Evolutionary conservation across 139 green algal genomes (phyloP), one percentile per base, ranked within the genome.

Genomic region (Chlamydomonas sp.): DNA sequence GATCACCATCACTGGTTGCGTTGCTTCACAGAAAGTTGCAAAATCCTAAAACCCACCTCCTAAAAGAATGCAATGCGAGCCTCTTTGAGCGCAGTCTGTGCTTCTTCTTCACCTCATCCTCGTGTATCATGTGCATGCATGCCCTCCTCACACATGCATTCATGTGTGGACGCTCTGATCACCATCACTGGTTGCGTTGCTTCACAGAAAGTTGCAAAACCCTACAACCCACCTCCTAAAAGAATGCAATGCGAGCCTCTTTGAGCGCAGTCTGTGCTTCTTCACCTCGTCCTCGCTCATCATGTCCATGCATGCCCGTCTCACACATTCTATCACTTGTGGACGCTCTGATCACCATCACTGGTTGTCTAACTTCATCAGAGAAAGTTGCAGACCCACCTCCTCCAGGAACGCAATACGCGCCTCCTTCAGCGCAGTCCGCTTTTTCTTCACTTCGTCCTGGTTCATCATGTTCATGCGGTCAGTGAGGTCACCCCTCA

Each of bases 401-500:
- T 81, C 75, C 47, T 82, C 76, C 43, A 82, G 62, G 58, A 82
- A 82, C 1, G 76, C 76, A 47, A 78, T 75, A 6, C 76, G 61
- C 3, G 68, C 76, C 71, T 82, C 76, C 63, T 82, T 82, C 33
- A 86, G 72, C 35, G 72, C 73, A 20, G 59, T 72, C 22, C 74
- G 68, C 35, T 78, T 77, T 39, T 72, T 67, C 76, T 81, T 83
- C 3, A 78, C 71, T 39, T 76, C 72, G 62, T 82, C 76, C 65
- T 77, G 69, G 34, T 67, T 76, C 72, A 79, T 79, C 72, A 87
- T 76, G 49, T 81, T 81, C 54, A 87, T 76, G 10, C 81, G 73
- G 61, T 87, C 81, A 29, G 77, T 83, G 2, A 87, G 66, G 33
- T 87, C 81, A 59, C 81, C 81, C 43, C 76, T 76, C 58, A 83